Evolutionary conservation across 73 alveolate species (phyloP), one percentile per base, ranked within the genome.

Genomic region (Blepharisma japonicum): DNA sequence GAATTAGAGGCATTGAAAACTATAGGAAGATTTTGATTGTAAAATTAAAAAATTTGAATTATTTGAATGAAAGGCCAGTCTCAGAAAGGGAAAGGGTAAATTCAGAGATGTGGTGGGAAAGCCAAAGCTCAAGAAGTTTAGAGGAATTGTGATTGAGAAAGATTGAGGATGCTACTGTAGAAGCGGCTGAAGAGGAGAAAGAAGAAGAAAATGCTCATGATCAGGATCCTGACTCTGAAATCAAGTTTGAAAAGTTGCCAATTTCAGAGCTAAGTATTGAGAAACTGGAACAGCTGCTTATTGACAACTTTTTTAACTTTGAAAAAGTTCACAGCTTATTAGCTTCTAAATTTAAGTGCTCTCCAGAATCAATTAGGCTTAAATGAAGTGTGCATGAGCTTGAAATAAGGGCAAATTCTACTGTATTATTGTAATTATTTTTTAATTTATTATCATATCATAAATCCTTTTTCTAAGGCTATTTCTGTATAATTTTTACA

Each of bases 1-100:
- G 82, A 5, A 70, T 72, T 61, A 88, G 90, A 78, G 89, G 90
- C 78, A 93, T 93, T 55, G 84, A 88, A 45, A 80, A 83, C 79
- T 93, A 93, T 80, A 81, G 96, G 54, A 93, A 93, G 81, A 86
- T 92, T 42, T 77, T 93, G 56, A 93, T 90, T 32, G 93, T 91
- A 39, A 88, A 80, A 77, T 81, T 93, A 38, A 90, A 89, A n/a
- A 83, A 86, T 23, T 87, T 93, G 55, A 90, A 79, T 78, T 93
- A 93, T 80, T 78, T 93, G 74, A 96, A 93, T 80, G 96, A 93
- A 77, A 81, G 87, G 72, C 98, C 98, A 8, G 92, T 93, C 50
- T 90, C 88, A 71, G 94, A 85, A n/a, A 96, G 88, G 55, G 98
- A 93, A 79, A 88, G 92, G 80, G 79, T 92, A 74, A 85, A 76